Percentiles rank a stretch among this genome's conserved stretches.
Evolutionary conservation across 2,329 filamentous ascomycete species (phyloP).

Genomic region (Exophiala oligosperma): DNA sequence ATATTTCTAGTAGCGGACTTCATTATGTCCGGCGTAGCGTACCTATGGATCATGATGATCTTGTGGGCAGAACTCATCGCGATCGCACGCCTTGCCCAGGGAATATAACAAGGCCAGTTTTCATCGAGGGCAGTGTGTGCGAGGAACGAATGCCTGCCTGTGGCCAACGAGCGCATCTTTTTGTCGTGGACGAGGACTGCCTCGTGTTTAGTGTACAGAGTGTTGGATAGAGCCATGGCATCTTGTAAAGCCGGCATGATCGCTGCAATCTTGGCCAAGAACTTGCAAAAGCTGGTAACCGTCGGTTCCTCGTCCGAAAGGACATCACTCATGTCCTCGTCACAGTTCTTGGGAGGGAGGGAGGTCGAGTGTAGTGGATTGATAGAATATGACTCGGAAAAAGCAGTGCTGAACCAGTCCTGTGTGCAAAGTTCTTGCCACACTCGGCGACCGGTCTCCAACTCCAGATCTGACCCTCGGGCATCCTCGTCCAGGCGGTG

Average conservation of each 20-base stretch:
- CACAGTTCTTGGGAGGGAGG: conserved; percentile 36
- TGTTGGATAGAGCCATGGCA: conserved; percentile 36
- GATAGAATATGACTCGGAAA: conserved; percentile 41
- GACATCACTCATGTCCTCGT: conserved; percentile 36
- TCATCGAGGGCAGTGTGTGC: conserved; percentile 35
- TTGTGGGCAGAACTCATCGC: conserved; percentile 36
- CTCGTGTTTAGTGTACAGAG: conserved; percentile 42
- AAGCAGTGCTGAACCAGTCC: conserved; percentile 46
- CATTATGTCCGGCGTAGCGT: not conserved
- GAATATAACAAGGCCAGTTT: conserved; percentile 42
- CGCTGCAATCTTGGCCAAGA: conserved; percentile 41
- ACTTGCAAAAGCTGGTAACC: conserved; percentile 37
- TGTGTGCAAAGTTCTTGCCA: conserved; percentile 43
- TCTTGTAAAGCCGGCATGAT: conserved; percentile 42
- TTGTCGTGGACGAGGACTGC: conserved; percentile 43
- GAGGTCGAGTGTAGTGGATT: conserved; percentile 39
- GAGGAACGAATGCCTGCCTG: conserved; percentile 37
- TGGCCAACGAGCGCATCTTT: conserved; percentile 37
- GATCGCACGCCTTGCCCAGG: conserved; percentile 41
- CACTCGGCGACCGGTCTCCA: conserved; percentile 41
- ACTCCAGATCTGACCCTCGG: conserved; percentile 24
- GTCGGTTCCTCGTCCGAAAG: conserved; percentile 31
- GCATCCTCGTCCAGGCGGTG: conserved; percentile 39
- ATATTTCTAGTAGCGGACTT: no score
- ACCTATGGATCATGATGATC: conserved; percentile 27